Conservation (phyloP, 2,329 filamentous ascomycete species). For the Sarocladiaceae sp. region DNA sequence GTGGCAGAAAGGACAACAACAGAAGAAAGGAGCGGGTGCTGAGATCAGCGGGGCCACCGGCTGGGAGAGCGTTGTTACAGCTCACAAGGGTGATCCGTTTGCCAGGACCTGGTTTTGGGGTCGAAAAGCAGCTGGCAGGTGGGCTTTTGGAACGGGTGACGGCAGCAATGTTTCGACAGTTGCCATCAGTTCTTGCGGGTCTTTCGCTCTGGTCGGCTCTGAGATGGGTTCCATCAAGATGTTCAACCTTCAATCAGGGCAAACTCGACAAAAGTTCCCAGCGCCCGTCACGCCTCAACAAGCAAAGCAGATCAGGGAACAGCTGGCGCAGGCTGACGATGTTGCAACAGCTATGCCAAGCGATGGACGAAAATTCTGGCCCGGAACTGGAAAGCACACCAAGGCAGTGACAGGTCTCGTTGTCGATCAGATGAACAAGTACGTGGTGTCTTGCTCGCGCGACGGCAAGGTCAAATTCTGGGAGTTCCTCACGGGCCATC, state of each 20-base stretch:
- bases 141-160: conserved; percentile 86
- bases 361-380: conserved; percentile 32
- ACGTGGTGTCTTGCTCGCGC: conserved; percentile 75
- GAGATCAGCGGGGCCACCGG: conserved; percentile 74
- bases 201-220: conserved; percentile 86
- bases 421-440: conserved; percentile 83
- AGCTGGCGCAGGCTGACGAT: conserved; percentile 46
- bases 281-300: conserved; percentile 70
- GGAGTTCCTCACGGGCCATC: conserved; percentile 80
- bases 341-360: conserved; percentile 12
- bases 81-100: conserved; percentile 75
- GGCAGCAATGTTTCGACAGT: conserved; percentile 78
- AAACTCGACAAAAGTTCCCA: conserved; percentile 82
- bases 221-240: conserved; percentile 79
- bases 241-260: conserved; percentile 93
- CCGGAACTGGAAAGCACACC: conserved; percentile 66
- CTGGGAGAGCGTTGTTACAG: conserved; percentile 95
- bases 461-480: conserved; percentile 97
- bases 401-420: conserved; percentile 79
- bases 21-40: conserved; percentile 57
- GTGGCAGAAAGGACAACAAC: conserved; percentile 74
- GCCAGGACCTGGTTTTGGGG: conserved; percentile 99
- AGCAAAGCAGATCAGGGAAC: conserved; percentile 66
- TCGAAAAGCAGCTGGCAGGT: conserved; percentile 83
- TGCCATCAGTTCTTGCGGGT: conserved; percentile 84